Base-by-base conservation (phyloP, 768 basidiomycete genomes). In the Pholiota conissans region DNA sequence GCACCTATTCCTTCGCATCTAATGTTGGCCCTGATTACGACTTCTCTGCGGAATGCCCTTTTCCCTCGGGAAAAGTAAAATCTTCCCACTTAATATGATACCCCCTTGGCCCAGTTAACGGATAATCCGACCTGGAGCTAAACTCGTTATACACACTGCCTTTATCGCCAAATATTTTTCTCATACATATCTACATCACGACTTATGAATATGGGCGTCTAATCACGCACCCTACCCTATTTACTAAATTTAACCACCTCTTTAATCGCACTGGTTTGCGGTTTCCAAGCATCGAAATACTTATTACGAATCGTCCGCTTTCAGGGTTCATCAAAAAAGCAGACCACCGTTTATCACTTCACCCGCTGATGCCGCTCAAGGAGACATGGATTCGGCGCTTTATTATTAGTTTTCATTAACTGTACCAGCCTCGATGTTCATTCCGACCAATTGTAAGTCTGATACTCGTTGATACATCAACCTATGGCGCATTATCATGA, bases 101-200 rank as follows among this genome's bases (percentile, higher is more conserved):
- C 42, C 42, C 42, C 13, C 11, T 24, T 9, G 4, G 20, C 39
- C 49, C 39, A 37, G 20, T 52, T 52, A 20, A 39, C 37, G 52
- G 52, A 52, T 52, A 52, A 52, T 13, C 39, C 49, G 29, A 28
- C 11, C 39, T 52, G 50, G 22, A 35, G 20, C 39, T 26, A 42
- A 20, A 30, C 29, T 37, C 39, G 22, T 27, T 53, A 39, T 27
- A 26, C 28, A 27, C 52, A 46, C 42, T 14, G 46, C 46, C 42
- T 30, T 55, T 40, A 28, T 42, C 51, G 24, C 26, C 39, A 45
- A 45, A 22, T 45, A 11, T 18, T 22, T 45, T 26, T 53, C 18
- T 18, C 29, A 24, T 53, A 53, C 39, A 55, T 55, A 55, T 55
- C 54, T 55, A 55, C 54, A 55, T 55, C 46, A 52, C 29, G 37